Conservation (phyloP, 371 early-diverging fungal genomes). For the Blastocladiella emersonii region DNA sequence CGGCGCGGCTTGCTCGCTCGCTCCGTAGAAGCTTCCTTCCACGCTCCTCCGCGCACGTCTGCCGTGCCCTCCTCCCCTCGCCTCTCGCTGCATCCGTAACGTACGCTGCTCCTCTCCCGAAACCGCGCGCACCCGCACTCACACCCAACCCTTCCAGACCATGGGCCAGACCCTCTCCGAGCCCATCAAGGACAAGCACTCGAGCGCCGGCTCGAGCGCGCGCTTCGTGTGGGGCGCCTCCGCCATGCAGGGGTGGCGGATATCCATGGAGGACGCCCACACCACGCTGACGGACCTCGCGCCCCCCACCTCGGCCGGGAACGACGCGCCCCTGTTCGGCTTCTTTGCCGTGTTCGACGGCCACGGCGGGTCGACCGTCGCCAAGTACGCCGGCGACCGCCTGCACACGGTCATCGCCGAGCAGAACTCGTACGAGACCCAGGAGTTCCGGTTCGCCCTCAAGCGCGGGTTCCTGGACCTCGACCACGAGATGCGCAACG, state of each 20-base stretch:
- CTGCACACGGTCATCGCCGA: conserved; percentile 51
- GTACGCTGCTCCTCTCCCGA: no score
- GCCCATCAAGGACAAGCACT: conserved; percentile 79
- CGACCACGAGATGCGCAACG: conserved; percentile 59
- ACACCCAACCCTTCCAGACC: no score
- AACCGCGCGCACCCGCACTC: no score
- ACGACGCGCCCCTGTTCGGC: conserved; percentile 25
- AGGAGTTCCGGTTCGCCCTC: conserved; percentile 51
- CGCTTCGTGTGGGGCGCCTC: conserved; percentile 69
- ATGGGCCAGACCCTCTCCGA: conserved; percentile 95
- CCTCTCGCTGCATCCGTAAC: no score
- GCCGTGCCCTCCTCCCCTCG: no score
- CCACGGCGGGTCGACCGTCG: conserved; percentile 79
- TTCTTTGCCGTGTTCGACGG: conserved; percentile 97
- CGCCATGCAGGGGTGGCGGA: conserved; percentile 96
- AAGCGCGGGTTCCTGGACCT: conserved; percentile 63
- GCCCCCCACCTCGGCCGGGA: conserved; percentile 18
- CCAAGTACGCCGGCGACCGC: conserved; percentile 66
- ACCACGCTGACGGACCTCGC: conserved; percentile 60
- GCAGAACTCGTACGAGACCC: conserved; percentile 44
- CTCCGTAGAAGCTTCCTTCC: no score
- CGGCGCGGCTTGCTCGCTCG: no score
- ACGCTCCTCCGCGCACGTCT: no score
- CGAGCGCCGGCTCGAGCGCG: conserved; percentile 51
- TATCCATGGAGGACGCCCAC: conserved; percentile 96